A percentile compares a stretch with the other conserved stretches of the same genome.
phyloP scores from a whole-genome alignment of 805 yeast genomes.

The Barnettozyma sucrosica region DNA sequence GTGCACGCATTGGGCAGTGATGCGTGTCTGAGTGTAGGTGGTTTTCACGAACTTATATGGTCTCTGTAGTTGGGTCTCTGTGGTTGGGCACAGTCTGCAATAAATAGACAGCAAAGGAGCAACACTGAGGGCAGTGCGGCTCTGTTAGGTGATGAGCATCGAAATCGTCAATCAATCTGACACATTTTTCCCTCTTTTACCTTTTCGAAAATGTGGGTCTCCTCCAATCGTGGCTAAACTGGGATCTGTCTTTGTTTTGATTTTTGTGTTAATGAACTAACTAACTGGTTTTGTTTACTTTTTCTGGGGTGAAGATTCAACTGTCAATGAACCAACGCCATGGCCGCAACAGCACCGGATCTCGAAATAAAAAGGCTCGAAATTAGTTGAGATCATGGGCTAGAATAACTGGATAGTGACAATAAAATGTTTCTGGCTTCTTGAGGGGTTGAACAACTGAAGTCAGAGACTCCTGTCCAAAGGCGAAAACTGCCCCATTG shows the following conservation, averaged over 20 bases:
- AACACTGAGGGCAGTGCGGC: neutral
- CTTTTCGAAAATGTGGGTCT: neutral
- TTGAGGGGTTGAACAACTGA: no score
- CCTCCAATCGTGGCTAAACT: neutral
- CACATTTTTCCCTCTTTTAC: neutral
- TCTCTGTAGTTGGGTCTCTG: neutral
- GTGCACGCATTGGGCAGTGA: slow-evolving; percentile 18
- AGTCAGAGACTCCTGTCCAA: no score
- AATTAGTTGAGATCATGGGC: no score
- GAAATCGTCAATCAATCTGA: neutral
- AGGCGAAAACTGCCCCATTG: no score
- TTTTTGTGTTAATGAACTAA: neutral
- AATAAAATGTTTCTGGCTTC: no score
- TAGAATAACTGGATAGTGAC: no score
- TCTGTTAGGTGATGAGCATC: neutral
- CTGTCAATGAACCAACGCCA: no score
- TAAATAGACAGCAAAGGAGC: neutral
- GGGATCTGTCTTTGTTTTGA: neutral
- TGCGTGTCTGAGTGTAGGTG: neutral
- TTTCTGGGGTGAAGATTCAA: no score
- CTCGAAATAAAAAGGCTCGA: no score
- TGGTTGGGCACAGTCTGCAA: no score
- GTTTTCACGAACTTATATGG: no score
- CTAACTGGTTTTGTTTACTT: neutral
- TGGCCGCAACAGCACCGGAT: no score